Evolutionary conservation across 23 red algal species (phyloP).

Genomic region (Pyropia haitanensis): DNA sequence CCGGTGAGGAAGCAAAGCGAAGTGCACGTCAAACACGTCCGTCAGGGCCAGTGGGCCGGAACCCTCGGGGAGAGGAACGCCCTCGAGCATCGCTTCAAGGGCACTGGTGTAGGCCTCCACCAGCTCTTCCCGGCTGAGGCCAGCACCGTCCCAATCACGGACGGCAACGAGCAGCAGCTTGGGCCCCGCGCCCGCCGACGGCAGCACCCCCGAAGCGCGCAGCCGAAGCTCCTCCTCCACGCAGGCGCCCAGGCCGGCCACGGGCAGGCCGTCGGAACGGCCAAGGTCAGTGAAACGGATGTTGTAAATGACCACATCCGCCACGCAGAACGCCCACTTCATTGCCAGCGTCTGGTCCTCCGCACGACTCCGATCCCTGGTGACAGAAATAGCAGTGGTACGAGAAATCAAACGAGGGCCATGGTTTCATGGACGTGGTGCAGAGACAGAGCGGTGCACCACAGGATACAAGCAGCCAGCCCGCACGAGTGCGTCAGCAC

Average conservation of each 20-base stretch:
- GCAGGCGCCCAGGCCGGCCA: slow-evolving; percentile 6
- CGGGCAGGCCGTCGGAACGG: slow-evolving; percentile 4
- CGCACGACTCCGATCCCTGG: background rate
- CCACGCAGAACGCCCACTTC: slow-evolving; percentile 6
- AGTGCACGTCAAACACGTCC: slow-evolving; percentile 60
- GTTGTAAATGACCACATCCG: slow-evolving; percentile 19
- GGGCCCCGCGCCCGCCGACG: background rate
- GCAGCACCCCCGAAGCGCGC: slow-evolving; percentile 15
- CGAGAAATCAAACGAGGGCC: too few species aligned
- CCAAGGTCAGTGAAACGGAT: slow-evolving; percentile 5
- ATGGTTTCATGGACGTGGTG: too few species aligned
- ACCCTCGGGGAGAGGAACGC: slow-evolving; percentile 33
- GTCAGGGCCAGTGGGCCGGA: slow-evolving; percentile 18
- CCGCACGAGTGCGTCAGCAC: too few species aligned
- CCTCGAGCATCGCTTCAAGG: slow-evolving; percentile 17
- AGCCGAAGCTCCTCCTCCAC: slow-evolving; percentile 24
- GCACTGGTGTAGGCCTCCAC: slow-evolving; percentile 22
- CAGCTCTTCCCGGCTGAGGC: slow-evolving; percentile 47
- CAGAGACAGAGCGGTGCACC: too few species aligned
- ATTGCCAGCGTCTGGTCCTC: background rate
- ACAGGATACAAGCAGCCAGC: too few species aligned
- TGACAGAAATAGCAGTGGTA: background rate
- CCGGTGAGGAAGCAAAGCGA: slow-evolving; percentile 27
- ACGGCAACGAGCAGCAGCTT: slow-evolving; percentile 65
- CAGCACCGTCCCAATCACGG: slow-evolving; percentile 54